These are phyloP conservation scores for Annulohypoxylon nitens DNA, from an alignment of 495 filamentous ascomycete genomes.

Conservation along the genomic window DNA sequence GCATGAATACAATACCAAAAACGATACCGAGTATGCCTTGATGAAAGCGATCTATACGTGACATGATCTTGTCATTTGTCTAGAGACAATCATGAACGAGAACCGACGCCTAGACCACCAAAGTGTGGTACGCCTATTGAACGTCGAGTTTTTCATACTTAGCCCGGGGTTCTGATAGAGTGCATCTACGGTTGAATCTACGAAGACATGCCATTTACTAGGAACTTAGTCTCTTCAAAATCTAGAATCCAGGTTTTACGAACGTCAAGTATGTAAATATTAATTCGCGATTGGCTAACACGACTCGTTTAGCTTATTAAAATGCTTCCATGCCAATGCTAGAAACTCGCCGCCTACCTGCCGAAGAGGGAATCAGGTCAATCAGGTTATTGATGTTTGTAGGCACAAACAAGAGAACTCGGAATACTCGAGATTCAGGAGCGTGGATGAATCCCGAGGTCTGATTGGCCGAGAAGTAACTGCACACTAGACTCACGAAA, in stretches of 20 bases:
- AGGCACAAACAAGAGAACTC: slow-evolving; percentile 7
- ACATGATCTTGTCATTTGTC: not conserved
- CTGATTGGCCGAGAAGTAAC: slow-evolving; percentile 35
- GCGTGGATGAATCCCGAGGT: slow-evolving; percentile 39
- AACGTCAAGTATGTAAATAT: not conserved
- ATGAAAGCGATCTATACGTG: slow-evolving; percentile 12
- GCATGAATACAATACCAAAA: slow-evolving; percentile 26
- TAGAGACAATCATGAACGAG: not conserved
- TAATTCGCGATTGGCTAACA: slow-evolving; percentile 21
- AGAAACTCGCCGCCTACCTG: slow-evolving; percentile 11
- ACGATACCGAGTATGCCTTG: slow-evolving; percentile 29
- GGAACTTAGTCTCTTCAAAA: slow-evolving; percentile 18
- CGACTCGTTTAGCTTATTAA: slow-evolving; percentile 14
- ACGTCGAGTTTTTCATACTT: slow-evolving; percentile 6
- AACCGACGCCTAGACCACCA: slow-evolving; percentile 3
- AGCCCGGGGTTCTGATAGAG: not conserved
- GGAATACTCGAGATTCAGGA: slow-evolving; percentile 21
- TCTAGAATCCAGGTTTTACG: not conserved
- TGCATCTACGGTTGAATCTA: not conserved
- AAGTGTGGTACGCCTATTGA: slow-evolving; percentile 1
- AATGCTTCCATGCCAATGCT: slow-evolving; percentile 13
- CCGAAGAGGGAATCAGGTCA: slow-evolving; percentile 27
- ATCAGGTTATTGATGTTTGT: slow-evolving; percentile 13
- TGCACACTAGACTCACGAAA: slow-evolving; percentile 24
- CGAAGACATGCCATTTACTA: slow-evolving; percentile 4